These are phyloP conservation scores for Keqinozyma sinolaborantium DNA, from an alignment of 1,139 yeast species.

Conservation along the genomic window DNA sequence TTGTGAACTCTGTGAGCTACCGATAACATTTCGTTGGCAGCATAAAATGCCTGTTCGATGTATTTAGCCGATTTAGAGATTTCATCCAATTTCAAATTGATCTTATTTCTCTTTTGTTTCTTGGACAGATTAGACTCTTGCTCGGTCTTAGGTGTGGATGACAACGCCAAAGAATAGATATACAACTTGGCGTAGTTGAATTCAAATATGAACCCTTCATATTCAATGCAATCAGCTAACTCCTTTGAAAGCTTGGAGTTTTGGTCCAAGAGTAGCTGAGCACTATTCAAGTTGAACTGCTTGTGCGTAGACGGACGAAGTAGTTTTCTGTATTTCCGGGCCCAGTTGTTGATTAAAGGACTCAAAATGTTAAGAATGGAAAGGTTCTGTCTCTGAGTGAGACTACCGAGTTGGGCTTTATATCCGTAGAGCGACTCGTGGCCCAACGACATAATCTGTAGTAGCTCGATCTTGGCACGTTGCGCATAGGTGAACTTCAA, in stretches of 20 bases:
- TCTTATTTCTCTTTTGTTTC: conserved; percentile 15
- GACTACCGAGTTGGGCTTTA: conserved; percentile 51
- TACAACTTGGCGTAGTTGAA: conserved; percentile 81
- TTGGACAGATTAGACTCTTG: conserved; percentile 15
- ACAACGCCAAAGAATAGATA: conserved; percentile 79
- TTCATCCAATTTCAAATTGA: conserved; percentile 59
- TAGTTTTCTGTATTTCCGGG: conserved; percentile 54
- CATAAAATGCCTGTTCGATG: conserved; percentile 75
- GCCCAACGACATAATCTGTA: conserved; percentile 78
- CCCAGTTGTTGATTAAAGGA: conserved; percentile 80
- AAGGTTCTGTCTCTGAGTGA: conserved; percentile 63
- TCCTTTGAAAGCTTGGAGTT: conserved; percentile 37
- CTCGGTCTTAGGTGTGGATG: conserved; percentile 34
- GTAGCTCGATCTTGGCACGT: conserved; percentile 72
- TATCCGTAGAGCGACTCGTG: conserved; percentile 78
- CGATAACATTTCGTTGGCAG: conserved; percentile 77
- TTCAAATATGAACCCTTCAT: conserved; percentile 75
- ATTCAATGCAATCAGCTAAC: conserved; percentile 45
- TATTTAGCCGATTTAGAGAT: conserved; percentile 71
- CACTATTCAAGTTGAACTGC: conserved; percentile 21
- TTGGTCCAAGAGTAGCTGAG: conserved; percentile 29
- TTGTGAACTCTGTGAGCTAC: conserved; percentile 71
- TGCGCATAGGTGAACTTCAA: conserved; percentile 58
- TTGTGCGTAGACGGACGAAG: conserved; percentile 45
- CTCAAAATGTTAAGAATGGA: conserved; percentile 69